Base-by-base conservation (phyloP, 352 stramenopile species). In the Phytophthora meadii region DNA sequence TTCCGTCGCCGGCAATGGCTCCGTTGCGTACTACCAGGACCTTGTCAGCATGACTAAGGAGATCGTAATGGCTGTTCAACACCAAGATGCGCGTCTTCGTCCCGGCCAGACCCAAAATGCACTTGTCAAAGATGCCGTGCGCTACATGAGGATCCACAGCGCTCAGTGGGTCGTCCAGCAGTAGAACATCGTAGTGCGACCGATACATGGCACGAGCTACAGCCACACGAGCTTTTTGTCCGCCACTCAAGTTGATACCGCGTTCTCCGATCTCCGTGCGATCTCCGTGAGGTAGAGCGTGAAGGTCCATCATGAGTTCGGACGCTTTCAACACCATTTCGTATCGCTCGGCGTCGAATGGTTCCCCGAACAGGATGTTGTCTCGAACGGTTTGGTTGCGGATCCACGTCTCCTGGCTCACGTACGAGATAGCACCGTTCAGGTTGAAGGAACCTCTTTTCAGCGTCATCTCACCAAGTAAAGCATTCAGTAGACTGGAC, bases 201-300 rank as follows among this genome's bases (percentile, higher is more conserved):
- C 55, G 76, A 76, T 99, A 99, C 39, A 98, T 85, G 2, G 84
- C 91, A 14, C 97, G 75, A 6, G 96, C 96, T 1, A 99, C 58
- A 9, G 71, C 42, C 24, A 97, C 78, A 27, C 91, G 76, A 3
- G 72, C 72, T 66, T 97, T 97, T 65, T 98, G 93, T 5, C 95
- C 94, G 14, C 95, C 94, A 17, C 72, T 95, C 4, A 99, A 68
- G 51, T 96, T 98, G 25, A 99, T 91, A 4, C 96, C 96, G 22
- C 93, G 94, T 69, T 98, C 94, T 8, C 94, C 94, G 49, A 98
- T 98, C 66, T 98, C 93, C 4, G 92, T 98, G 53, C 70, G 28
- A 67, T 99, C 94, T 14, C 93, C 92, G 45, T 81, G 67, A 1
- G 89, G 81, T 24, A 98, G 68, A 15, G 94, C 65, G 14, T 73